A percentile compares a stretch with the other conserved stretches of the same genome.
Conservation (phyloP, 495 filamentous ascomycete genomes). For the Penicillium longicatenatum region DNA sequence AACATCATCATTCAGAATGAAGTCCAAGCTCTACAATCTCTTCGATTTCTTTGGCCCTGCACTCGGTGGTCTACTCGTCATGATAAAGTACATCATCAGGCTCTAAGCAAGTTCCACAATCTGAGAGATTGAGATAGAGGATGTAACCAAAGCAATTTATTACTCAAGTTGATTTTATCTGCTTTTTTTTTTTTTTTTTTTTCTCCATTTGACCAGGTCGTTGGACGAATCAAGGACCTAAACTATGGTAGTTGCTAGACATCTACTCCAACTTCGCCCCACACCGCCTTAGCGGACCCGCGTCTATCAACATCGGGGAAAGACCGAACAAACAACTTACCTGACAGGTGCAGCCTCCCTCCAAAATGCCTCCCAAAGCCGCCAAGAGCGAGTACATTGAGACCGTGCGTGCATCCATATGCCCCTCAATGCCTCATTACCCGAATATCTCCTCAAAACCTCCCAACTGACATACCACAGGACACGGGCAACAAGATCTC, state of each 20-base stretch:
- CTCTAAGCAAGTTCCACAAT: background rate
- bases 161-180: no score
- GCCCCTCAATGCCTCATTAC: background rate
- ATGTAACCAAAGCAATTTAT: no score
- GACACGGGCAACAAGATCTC: slow-evolving; percentile 99
- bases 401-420: slow-evolving; percentile 60
- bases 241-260: no score
- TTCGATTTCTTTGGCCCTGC: no score
- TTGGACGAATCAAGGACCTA: no score
- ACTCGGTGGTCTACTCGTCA: no score
- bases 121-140: no score
- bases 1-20: background rate
- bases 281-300: slow-evolving; percentile 17
- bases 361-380: slow-evolving; percentile 71
- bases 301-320: slow-evolving; percentile 12
- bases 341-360: slow-evolving; percentile 1
- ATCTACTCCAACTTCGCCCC: background rate
- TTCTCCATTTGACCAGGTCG: no score
- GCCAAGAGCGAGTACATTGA: slow-evolving; percentile 92
- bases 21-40: no score
- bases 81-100: no score
- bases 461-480: slow-evolving; percentile 44
- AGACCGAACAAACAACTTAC: background rate
- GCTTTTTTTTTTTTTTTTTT: no score
- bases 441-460: background rate